Conservation (phyloP, 805 yeast species). For the Candida succiphila region DNA sequence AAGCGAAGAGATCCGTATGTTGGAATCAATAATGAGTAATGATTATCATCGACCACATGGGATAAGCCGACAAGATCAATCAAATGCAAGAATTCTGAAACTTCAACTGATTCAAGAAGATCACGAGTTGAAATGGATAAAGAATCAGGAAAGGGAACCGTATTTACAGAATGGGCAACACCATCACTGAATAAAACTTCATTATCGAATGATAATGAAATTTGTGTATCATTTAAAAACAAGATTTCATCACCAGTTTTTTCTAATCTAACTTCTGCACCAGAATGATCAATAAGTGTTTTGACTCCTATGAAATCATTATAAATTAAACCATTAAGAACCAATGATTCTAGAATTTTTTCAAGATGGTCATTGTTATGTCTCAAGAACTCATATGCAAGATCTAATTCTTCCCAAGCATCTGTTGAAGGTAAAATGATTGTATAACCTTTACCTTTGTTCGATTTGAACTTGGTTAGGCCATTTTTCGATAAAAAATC, state of each 20-base stretch:
- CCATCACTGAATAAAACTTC: slow-evolving; percentile 80
- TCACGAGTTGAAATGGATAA: slow-evolving; percentile 45
- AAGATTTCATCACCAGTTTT: slow-evolving; percentile 7
- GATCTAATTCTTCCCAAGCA: slow-evolving; percentile 58
- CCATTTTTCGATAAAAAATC: slow-evolving; percentile 42
- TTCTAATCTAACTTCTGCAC: background rate
- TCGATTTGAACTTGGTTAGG: slow-evolving; percentile 38
- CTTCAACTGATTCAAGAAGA: slow-evolving; percentile 44
- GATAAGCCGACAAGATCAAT: slow-evolving; percentile 34
- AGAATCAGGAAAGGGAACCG: slow-evolving; percentile 45
- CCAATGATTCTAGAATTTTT: slow-evolving; percentile 43
- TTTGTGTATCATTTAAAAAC: slow-evolving; percentile 20
- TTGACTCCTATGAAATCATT: slow-evolving; percentile 38
- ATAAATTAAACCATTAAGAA: slow-evolving; percentile 58
- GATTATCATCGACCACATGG: slow-evolving; percentile 28
- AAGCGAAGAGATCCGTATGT: slow-evolving; percentile 42
- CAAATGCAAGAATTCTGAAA: slow-evolving; percentile 34
- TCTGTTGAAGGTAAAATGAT: slow-evolving; percentile 67
- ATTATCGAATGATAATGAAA: slow-evolving; percentile 31
- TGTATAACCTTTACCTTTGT: slow-evolving; percentile 54
- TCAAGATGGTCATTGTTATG: slow-evolving; percentile 39
- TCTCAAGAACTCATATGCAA: slow-evolving; percentile 51
- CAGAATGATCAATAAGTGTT: slow-evolving; percentile 10
- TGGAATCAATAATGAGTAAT: slow-evolving; percentile 67
- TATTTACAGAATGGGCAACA: slow-evolving; percentile 62